A percentile compares a stretch with the other conserved stretches of the same genome.
These are phyloP conservation scores for Cladosporium sp. DNA, from an alignment of 2,329 filamentous ascomycete species.

Conservation along the genomic window DNA sequence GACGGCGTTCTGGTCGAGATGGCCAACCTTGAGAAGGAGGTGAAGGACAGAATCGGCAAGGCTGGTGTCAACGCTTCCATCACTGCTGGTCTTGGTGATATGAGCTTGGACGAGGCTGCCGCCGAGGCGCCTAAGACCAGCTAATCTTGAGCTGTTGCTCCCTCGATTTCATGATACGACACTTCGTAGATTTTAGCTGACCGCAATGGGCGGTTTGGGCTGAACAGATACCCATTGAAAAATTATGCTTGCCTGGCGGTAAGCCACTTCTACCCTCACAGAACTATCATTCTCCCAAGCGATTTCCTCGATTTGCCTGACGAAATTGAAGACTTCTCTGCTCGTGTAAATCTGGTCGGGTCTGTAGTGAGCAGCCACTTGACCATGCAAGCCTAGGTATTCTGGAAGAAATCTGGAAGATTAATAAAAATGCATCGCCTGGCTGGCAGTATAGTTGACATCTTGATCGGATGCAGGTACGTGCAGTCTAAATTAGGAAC, in stretches of 20 bases:
- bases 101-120: conserved; percentile 23
- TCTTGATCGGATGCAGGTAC: too few species aligned
- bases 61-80: conserved; percentile 14
- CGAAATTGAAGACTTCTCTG: too few species aligned
- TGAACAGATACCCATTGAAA: conserved; percentile 10
- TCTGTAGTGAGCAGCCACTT: too few species aligned
- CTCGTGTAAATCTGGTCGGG: too few species aligned
- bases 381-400: too few species aligned
- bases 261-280: not conserved
- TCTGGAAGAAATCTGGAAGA: too few species aligned
- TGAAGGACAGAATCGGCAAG: conserved; percentile 48
- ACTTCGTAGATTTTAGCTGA: conserved; percentile 4
- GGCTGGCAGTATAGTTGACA: too few species aligned
- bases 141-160: conserved; percentile 3
- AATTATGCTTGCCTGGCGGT: conserved; percentile 3
- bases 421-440: too few species aligned
- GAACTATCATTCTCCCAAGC: too few species aligned
- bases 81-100: conserved; percentile 19
- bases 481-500: too few species aligned
- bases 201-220: not conserved
- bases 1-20: conserved; percentile 74
- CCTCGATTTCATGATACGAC: not conserved
- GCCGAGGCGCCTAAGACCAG: conserved; percentile 18
- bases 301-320: too few species aligned
- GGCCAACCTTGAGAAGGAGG: conserved; percentile 58